Base-by-base conservation (phyloP, 2,329 filamentous ascomycete genomes). In the Metarhizium robertsii region DNA sequence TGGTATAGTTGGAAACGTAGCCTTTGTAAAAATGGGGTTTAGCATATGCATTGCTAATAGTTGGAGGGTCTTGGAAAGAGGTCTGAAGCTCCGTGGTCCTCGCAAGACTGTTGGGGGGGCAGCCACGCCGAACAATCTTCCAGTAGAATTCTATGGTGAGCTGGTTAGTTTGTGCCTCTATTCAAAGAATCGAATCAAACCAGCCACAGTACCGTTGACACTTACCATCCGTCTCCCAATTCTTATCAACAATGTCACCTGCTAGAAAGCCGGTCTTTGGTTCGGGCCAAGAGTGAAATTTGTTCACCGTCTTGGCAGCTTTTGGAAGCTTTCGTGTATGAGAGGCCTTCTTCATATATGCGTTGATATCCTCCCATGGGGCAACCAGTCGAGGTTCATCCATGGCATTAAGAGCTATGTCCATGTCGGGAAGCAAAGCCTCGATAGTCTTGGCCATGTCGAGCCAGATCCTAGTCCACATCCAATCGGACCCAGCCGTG, bases 351-450 rank as follows among this genome's bases (percentile, higher is more conserved):
- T 71, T 66, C 69, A 88, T 75, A 55, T 79, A 76, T 0, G 67
- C 66, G 30, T 80, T 69, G 52, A 87, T 78, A 6, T 82, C 77
- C 63, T 87, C 83, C 76, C 79, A 86, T 3, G 83, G 78, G 2
- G 81, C 79, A 13, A 87, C 76, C 8, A 88, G 63, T 30, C 84
- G 75, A 43, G 84, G 84, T 64, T 87, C 84, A 61, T 88, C 85
- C 77, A 87, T 82, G 36, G 79, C 74, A 59, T 87, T 88, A 57
- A 87, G 73, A 0, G 84, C 77, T 56, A 87, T 75, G 58, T 87
- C 84, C 79, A 88, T 83, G 61, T 88, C 84, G 2, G 84, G 84
- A 16, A 87, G 70, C 54, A 80, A 57, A 43, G 78, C 69, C 59
- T 79, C 74, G n/a, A 84, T 73, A 0, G 75, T 74, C 56, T 75